These are phyloP conservation scores for Hypomontagnella monticulosa DNA, from an alignment of 495 filamentous ascomycete genomes.

Conservation along the genomic window DNA sequence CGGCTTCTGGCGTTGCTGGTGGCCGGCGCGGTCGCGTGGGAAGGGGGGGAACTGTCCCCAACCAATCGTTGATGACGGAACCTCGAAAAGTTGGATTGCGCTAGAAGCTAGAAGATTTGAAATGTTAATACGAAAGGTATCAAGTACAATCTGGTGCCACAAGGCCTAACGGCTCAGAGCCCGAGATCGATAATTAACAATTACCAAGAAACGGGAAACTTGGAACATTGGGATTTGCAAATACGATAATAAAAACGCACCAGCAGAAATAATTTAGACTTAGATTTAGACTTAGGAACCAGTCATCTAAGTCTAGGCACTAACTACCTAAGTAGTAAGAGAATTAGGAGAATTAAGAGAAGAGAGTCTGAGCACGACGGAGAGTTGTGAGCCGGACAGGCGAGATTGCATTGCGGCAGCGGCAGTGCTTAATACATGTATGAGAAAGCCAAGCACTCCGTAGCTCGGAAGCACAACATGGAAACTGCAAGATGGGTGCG, in stretches of 20 bases:
- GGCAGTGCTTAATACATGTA: conserved; percentile 9
- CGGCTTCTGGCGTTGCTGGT: conserved; percentile 21
- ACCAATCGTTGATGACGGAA: conserved; percentile 26
- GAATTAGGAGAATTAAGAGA: too few relatives aligned
- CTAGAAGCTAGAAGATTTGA: conserved; percentile 25
- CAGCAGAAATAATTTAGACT: not conserved
- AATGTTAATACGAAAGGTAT: conserved; percentile 23
- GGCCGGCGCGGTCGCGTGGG: conserved; percentile 33
- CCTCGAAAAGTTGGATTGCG: conserved; percentile 18
- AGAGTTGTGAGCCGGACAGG: conserved; percentile 12
- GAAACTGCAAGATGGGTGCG: conserved; percentile 29
- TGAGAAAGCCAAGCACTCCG: conserved; percentile 15
- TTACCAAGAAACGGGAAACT: conserved; percentile 2
- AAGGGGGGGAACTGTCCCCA: conserved; percentile 18
- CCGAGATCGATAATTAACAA: not conserved
- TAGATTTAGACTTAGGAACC: not conserved
- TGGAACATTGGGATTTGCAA: conserved; percentile 37
- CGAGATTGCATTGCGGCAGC: conserved; percentile 1
- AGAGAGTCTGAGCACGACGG: conserved; percentile 17
- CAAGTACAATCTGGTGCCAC: not conserved
- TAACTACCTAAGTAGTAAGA: too few relatives aligned
- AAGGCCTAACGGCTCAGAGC: conserved; percentile 14
- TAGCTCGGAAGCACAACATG: conserved; percentile 13
- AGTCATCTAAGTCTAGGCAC: not conserved
- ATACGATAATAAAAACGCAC: conserved; percentile 6